Evolutionary conservation across 495 filamentous ascomycete species (phyloP), one percentile per base, ranked within the genome.

Genomic region (Penicillium silybi): DNA sequence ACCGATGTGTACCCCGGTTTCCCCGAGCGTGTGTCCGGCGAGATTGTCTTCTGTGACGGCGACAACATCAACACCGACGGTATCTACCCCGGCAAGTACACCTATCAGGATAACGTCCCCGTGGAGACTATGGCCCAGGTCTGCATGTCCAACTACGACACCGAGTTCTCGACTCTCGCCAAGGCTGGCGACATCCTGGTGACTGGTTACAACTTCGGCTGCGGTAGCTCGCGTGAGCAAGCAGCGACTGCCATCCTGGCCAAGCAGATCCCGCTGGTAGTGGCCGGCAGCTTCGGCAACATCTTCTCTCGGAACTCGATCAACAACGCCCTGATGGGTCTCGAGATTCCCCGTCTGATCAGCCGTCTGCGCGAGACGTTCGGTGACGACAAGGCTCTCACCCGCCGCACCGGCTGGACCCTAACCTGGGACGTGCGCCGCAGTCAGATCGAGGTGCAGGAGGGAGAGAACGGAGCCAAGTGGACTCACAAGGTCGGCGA

Each of bases 91-190:
- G 89, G 88, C 0, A 90, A 91, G 61, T 89, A 87, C 61, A 95
- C 90, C 1, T 97, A 96, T 70, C 89, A 92, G 61, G 92, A 97
- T 65, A 80, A 87, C 64, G 77, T 97, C 10, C 72, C 89, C 0
- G 68, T 61, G 0, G 82, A 86, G 39, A 84, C 80, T 23, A 97
- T 97, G 92, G 90, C 90, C 0, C 66, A 85, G 56, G 91, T 92
- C 1, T 90, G 86, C 67, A 95, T 98, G 89, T 75, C 83, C 57
- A 98, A 98, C 74, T 98, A 95, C 70, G 92, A 97, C 65, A 58
- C 76, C 0, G 48, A 65, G 4, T 97, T 98, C 66, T 56, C 71
- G 4, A 48, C 63, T 0, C 70, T 85, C 34, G 82, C 86, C 19
- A 75, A 77, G 42, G 52, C 74, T 0, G 83, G 83, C 15, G 92